Conservation (phyloP, 2,329 filamentous ascomycete genomes). For the Curvularia verruculosa region DNA sequence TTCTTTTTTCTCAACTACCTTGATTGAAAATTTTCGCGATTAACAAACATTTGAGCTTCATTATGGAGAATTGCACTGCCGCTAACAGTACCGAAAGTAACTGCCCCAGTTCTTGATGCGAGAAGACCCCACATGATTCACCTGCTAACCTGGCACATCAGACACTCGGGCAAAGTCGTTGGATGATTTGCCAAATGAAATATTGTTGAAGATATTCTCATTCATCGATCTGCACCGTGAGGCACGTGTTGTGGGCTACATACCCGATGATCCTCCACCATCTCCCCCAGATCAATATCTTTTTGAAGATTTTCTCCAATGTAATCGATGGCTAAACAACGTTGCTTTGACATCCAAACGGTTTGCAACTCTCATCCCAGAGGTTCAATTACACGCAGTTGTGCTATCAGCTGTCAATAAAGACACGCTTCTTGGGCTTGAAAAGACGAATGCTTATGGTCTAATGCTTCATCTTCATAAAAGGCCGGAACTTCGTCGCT, state of each 20-base stretch:
- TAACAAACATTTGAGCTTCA: too few relatives aligned
- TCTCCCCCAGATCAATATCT: slow-evolving; percentile 10
- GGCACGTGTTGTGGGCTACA: slow-evolving; percentile 19
- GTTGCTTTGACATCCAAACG: slow-evolving; percentile 22
- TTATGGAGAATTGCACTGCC: not conserved
- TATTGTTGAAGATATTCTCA: slow-evolving; percentile 20
- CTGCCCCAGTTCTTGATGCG: not conserved
- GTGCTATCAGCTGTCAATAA: slow-evolving; percentile 5
- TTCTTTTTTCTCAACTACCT: not conserved
- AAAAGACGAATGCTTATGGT: not conserved
- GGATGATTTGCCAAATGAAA: slow-evolving; percentile 17
- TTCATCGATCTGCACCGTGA: slow-evolving; percentile 14
- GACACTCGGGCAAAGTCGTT: slow-evolving; percentile 1
- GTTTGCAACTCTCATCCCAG: slow-evolving; percentile 16
- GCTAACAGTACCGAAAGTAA: not conserved
- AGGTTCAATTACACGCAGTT: slow-evolving; percentile 10
- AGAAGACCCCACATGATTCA: not conserved
- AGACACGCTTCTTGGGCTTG: not conserved
- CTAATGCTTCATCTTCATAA: slow-evolving; percentile 9
- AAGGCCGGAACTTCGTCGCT: slow-evolving; percentile 7
- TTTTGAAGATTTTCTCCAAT: slow-evolving; percentile 11
- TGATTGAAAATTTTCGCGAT: not conserved
- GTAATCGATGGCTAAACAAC: slow-evolving; percentile 7
- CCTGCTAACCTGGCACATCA: slow-evolving; percentile 2
- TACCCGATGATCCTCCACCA: slow-evolving; percentile 19